Conservation (phyloP, 768 basidiomycete species). For the Collybia mongolica region DNA sequence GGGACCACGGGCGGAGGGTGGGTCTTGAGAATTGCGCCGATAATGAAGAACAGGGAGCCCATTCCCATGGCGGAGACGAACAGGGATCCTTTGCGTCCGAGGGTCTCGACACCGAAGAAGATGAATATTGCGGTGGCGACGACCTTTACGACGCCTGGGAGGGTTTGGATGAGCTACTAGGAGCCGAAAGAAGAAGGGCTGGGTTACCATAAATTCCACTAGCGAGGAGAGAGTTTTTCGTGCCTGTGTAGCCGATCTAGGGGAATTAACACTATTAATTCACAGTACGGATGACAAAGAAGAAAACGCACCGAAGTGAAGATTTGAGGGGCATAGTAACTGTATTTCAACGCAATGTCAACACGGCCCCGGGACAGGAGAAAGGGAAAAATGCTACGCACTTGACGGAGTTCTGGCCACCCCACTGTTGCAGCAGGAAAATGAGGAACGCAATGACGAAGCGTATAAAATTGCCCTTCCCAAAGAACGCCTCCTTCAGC, state of each 20-base stretch:
- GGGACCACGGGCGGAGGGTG: conserved; percentile 51
- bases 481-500: conserved; percentile 70
- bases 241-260: conserved; percentile 61
- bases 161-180: background rate
- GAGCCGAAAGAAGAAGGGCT: no score
- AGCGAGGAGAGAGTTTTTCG: conserved; percentile 61
- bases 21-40: conserved; percentile 83
- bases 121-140: conserved; percentile 67
- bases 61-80: conserved; percentile 78
- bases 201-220: conserved; percentile 60
- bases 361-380: no score
- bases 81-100: conserved; percentile 69
- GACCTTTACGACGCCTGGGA: conserved; percentile 56
- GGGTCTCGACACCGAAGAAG: conserved; percentile 63
- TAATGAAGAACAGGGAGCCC: conserved; percentile 79
- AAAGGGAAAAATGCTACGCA: conserved; percentile 18
- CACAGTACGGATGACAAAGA: background rate
- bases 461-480: conserved; percentile 78
- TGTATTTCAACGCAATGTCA: conserved; percentile 10
- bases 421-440: conserved; percentile 83
- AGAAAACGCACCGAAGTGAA: conserved; percentile 46
- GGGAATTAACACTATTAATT: background rate
- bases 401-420: conserved; percentile 80
- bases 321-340: conserved; percentile 75
- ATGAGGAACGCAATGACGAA: conserved; percentile 83